These are phyloP conservation scores for Pseudomonodictys pantanalensis DNA, from an alignment of 495 filamentous ascomycete species.

Conservation along the genomic window DNA sequence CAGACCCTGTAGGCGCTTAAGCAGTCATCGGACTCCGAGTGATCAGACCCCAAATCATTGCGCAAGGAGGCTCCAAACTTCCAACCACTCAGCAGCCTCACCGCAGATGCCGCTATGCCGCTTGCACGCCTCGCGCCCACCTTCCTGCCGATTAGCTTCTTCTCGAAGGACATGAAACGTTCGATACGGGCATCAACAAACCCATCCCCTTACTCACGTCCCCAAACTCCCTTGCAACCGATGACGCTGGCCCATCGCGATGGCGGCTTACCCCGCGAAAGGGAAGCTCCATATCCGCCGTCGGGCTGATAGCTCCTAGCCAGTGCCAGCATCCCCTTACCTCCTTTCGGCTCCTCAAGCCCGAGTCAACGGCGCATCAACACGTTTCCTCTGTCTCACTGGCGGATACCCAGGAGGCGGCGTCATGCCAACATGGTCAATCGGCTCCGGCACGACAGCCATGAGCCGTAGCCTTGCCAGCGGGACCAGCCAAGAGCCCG, in stretches of 20 bases:
- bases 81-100: slow-evolving; percentile 9
- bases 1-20: slow-evolving; percentile 1
- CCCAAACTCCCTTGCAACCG: not conserved
- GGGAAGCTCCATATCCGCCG: no score
- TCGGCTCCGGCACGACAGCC: no score
- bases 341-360: slow-evolving; percentile 15
- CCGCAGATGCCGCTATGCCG: not conserved
- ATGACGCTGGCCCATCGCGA: slow-evolving; percentile 6
- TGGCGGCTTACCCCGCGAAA: slow-evolving; percentile 23
- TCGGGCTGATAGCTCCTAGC: no score
- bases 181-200: slow-evolving; percentile 3
- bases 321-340: not conserved
- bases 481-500: no score
- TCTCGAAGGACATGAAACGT: slow-evolving; percentile 26
- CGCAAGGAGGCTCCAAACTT: not conserved
- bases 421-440: no score
- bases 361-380: slow-evolving; percentile 5
- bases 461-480: no score
- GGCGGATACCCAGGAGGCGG: not conserved
- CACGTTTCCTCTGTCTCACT: not conserved
- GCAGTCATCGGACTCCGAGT: slow-evolving; percentile 27
- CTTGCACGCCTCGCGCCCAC: not conserved
- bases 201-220: not conserved
- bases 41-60: slow-evolving; percentile 1
- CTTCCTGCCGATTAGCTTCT: slow-evolving; percentile 22